Evolutionary conservation across 805 yeast species (phyloP).

Genomic region (Candida succiphila): DNA sequence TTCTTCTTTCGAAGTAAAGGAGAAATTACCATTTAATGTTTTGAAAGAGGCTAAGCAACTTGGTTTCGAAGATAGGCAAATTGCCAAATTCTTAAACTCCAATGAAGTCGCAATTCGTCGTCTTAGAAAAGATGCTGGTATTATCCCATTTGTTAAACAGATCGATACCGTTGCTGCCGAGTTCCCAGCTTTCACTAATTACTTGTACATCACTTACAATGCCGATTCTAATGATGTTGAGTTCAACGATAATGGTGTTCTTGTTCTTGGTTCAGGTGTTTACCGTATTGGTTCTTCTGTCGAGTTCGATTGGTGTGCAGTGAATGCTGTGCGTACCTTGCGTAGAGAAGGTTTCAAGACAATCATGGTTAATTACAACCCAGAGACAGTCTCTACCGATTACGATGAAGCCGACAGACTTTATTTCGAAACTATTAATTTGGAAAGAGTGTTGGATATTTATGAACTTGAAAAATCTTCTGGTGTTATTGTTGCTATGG

Average conservation of each 20-base stretch:
- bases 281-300: slow-evolving; percentile 98
- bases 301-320: slow-evolving; percentile 99
- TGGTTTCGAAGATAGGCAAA: slow-evolving; percentile 95
- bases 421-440: slow-evolving; percentile 89
- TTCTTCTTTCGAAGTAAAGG: slow-evolving; percentile 44
- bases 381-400: slow-evolving; percentile 98
- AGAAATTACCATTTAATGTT: slow-evolving; percentile 49
- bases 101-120: slow-evolving; percentile 91
- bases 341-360: slow-evolving; percentile 83
- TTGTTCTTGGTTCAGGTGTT: slow-evolving; percentile 97
- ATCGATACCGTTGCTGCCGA: slow-evolving; percentile 99
- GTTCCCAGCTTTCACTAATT: slow-evolving; percentile 94
- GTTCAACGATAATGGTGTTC: slow-evolving; percentile 89
- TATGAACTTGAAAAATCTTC: slow-evolving; percentile 83
- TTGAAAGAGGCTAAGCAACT: slow-evolving; percentile 88
- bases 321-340: slow-evolving; percentile 88
- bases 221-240: slow-evolving; percentile 79
- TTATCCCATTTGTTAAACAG: slow-evolving; percentile 89
- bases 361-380: slow-evolving; percentile 95
- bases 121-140: slow-evolving; percentile 76
- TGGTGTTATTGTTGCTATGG: slow-evolving; percentile 95
- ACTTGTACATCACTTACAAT: slow-evolving; percentile 88
- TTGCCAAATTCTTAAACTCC: slow-evolving; percentile 79
- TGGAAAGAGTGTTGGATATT: slow-evolving; percentile 90
- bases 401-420: slow-evolving; percentile 96